Base-by-base conservation (phyloP, 2,329 filamentous ascomycete species). In the Fusarium bactridioides region DNA sequence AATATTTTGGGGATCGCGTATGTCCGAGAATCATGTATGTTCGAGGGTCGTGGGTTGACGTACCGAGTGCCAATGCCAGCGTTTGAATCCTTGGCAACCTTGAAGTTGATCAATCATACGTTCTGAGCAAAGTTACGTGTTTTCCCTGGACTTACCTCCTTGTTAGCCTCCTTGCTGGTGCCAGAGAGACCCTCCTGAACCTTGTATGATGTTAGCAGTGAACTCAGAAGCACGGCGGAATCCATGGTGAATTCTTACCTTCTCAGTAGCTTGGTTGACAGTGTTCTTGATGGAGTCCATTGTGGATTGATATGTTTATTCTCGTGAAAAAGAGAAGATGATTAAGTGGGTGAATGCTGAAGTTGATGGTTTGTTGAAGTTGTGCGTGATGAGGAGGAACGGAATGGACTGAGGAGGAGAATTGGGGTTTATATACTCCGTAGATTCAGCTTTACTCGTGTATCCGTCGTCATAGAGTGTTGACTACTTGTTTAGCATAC, bases 151-250 rank as follows among this genome's bases (percentile, higher is more conserved):
- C 48, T 25, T 25, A 53, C 48, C 74, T 86, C 79, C 88, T 92
- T 92, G 88, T 92, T 92, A 84, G 84, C 84, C 84, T 92, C 89
- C 88, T 92, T 92, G 83, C 86, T 88, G 69, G 87, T 83, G 74
- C 86, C 85, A 69, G 84, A 83, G 71, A 85, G 79, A 69, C 84
- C 84, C 80, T 90, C 84, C 85, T 91, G 86, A 79, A 90, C 82
- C 78, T 85, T 83, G 86, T 92, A n/a, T n/a, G 10, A 21, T 21
- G n/a, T 48, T 33, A 45, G 40, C 13, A 23, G 4, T n/a, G n/a
- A 18, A 18, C 10, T 50, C 25, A 16, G 33, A 21, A 41, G 25
- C 21, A 15, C 9, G 15, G 10, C 10, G 9, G 16, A 33, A 33
- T 33, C 9, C 13, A 9, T 15, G 33, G n/a, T 10, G n/a, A 9